Evolutionary conservation across 1,139 yeast species (phyloP).

Genomic region (Kodamaea alishanica): DNA sequence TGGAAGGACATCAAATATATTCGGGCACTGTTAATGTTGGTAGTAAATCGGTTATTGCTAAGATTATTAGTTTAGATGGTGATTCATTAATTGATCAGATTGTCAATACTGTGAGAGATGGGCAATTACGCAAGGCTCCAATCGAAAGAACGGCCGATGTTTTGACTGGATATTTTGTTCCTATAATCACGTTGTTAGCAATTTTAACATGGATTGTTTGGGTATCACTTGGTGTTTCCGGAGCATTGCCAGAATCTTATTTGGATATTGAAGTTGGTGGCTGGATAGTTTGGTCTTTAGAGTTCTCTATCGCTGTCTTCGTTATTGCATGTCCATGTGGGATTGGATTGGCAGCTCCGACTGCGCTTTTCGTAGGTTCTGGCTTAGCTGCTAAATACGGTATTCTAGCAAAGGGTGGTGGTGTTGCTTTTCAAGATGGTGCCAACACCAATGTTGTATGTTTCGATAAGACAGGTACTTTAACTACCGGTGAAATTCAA

Average conservation of each 20-base stretch:
- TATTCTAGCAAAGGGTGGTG: slow-evolving; percentile 78
- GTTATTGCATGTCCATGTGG: slow-evolving; percentile 55
- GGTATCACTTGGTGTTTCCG: slow-evolving; percentile 56
- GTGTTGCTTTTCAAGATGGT: slow-evolving; percentile 78
- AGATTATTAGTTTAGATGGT: slow-evolving; percentile 58
- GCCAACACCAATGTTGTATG: slow-evolving; percentile 61
- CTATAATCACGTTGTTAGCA: slow-evolving; percentile 59
- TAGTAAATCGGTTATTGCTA: slow-evolving; percentile 49
- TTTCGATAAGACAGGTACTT: slow-evolving; percentile 78
- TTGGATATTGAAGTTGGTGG: slow-evolving; percentile 68
- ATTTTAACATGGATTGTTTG: slow-evolving; percentile 65
- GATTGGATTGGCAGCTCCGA: slow-evolving; percentile 47
- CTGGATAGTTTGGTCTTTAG: slow-evolving; percentile 74
- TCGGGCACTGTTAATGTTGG: slow-evolving; percentile 74
- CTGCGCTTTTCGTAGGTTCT: slow-evolving; percentile 46
- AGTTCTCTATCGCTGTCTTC: slow-evolving; percentile 74
- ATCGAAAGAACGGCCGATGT: slow-evolving; percentile 68
- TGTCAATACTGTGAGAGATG: slow-evolving; percentile 66
- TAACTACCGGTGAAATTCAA: slow-evolving; percentile 61
- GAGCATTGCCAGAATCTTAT: slow-evolving; percentile 51
- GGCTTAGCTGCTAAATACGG: slow-evolving; percentile 55
- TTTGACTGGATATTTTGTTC: slow-evolving; percentile 73
- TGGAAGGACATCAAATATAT: slow-evolving; percentile 58
- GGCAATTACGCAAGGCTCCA: slow-evolving; percentile 71
- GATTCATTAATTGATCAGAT: slow-evolving; percentile 68